Conservation (phyloP, 2,329 filamentous ascomycete genomes). For the Didymella segeticola region DNA sequence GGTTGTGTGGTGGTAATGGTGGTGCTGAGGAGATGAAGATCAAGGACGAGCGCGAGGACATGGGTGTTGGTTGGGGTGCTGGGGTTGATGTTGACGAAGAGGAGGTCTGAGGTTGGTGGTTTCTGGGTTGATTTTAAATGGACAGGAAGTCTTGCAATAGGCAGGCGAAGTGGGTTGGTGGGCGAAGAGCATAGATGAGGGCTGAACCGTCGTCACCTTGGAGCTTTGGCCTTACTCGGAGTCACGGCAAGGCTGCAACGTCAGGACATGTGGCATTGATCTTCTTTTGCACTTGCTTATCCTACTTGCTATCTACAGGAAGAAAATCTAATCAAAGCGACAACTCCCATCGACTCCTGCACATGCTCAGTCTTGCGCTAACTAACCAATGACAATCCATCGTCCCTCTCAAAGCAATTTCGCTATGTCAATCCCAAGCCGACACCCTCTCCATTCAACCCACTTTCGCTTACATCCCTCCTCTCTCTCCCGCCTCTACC, state of each 20-base stretch:
- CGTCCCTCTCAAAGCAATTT: not conserved
- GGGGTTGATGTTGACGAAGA: not conserved
- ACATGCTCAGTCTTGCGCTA: not conserved
- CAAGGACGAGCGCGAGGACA: not conserved
- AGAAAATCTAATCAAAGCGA: conserved; percentile 5
- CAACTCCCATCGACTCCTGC: conserved; percentile 2
- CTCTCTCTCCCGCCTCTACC: conserved; percentile 48
- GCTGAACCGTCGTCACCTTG: too few relatives aligned
- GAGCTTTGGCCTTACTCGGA: not conserved
- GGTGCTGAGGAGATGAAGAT: not conserved
- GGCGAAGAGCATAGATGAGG: too few relatives aligned
- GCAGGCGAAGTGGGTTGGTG: not conserved
- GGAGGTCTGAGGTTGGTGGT: not conserved
- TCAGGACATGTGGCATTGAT: not conserved
- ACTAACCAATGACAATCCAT: not conserved
- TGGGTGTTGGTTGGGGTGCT: not conserved
- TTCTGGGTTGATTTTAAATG: too few relatives aligned
- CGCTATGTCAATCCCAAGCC: conserved; percentile 5
- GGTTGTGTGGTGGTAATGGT: not conserved
- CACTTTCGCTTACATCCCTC: conserved; percentile 6
- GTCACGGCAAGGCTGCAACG: too few relatives aligned
- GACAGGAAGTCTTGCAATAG: too few relatives aligned
- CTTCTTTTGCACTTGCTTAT: not conserved
- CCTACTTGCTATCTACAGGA: conserved; percentile 14
- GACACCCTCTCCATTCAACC: conserved; percentile 17